Evolutionary conservation across 106 monocot genomes (phyloP).

Genomic region (Dendrobium catenatum): DNA sequence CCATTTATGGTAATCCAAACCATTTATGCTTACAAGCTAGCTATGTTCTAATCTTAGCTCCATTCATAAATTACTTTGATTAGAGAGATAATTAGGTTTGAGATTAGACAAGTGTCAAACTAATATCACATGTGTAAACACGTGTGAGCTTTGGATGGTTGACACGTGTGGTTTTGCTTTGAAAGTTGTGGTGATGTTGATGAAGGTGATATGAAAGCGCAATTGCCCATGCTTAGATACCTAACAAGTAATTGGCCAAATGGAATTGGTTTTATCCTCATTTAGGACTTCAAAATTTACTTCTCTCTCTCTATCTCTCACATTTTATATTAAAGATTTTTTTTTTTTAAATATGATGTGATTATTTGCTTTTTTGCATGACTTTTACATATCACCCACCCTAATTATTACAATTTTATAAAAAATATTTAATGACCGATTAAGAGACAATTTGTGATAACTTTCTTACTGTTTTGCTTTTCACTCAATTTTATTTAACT

Average conservation of each 20-base stretch:
- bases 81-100: no score
- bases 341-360: no score
- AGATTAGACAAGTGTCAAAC: background rate
- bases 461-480: no score
- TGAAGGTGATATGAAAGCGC: background rate
- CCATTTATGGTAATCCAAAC: background rate
- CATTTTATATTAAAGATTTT: no score
- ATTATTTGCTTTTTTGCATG: no score
- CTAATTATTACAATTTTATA: no score
- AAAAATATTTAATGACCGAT: no score
- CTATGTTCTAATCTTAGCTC: background rate
- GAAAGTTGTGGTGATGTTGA: background rate
- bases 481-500: no score
- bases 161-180: background rate
- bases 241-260: background rate
- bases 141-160: background rate
- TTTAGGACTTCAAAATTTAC: background rate
- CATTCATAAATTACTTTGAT: no score
- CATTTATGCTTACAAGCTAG: background rate
- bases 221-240: background rate
- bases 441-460: no score
- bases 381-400: no score
- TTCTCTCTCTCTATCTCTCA: background rate
- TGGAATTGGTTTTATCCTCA: background rate
- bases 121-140: background rate